Conservation (phyloP, 306 rosid species). For the Ormosia semicastrata region DNA sequence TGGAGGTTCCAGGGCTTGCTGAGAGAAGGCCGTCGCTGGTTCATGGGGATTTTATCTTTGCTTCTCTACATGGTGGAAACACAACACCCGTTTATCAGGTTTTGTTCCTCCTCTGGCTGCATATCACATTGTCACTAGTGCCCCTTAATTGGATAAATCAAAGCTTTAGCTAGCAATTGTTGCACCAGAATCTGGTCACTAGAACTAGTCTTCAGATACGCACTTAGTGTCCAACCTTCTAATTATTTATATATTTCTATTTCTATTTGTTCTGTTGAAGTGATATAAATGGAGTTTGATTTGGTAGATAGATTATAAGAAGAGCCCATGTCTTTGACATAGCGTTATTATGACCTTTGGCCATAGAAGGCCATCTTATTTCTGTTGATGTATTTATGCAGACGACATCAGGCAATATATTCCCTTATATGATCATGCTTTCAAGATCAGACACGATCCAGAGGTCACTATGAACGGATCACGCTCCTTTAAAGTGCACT, state of each 20-base stretch:
- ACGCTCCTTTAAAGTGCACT: not conserved
- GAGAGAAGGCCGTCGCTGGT: slow-evolving; percentile 95
- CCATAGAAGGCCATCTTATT: not conserved
- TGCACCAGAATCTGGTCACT: not conserved
- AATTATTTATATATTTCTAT: not conserved
- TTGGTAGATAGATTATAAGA: not conserved
- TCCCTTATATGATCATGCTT: not conserved
- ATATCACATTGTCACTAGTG: slow-evolving; percentile 9
- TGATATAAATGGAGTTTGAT: slow-evolving; percentile 6
- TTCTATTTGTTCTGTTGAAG: not conserved
- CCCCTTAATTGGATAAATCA: not conserved
- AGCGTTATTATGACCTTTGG: not conserved
- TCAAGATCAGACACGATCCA: not conserved
- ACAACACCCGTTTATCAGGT: slow-evolving; percentile 53
- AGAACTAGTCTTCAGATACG: not conserved
- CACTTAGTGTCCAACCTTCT: not conserved
- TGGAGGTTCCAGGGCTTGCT: slow-evolving; percentile 94
- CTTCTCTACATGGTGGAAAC: slow-evolving; percentile 35
- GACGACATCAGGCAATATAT: not conserved
- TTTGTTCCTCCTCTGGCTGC: slow-evolving; percentile 28
- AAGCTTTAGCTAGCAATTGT: not conserved
- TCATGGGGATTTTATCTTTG: slow-evolving; percentile 70
- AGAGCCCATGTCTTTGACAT: not conserved
- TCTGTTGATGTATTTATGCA: not conserved
- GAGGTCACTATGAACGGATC: not conserved